Conservation (phyloP, 2,329 filamentous ascomycete genomes). For the Microdochium trichocladiopsis region DNA sequence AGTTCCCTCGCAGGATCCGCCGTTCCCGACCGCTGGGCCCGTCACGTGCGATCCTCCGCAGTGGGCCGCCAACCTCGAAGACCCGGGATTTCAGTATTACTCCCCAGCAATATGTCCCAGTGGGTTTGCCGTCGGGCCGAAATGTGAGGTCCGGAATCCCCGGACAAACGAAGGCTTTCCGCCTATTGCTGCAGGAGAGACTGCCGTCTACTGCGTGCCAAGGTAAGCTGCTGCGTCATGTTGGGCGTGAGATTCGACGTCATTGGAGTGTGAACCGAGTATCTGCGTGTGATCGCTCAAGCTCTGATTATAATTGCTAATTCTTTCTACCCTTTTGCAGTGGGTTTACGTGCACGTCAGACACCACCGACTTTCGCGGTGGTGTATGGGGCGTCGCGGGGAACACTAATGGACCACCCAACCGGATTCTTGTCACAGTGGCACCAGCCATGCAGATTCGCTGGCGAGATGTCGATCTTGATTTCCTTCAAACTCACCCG, state of each 20-base stretch:
- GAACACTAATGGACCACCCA: slow-evolving; percentile 7
- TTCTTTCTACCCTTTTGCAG: slow-evolving; percentile 8
- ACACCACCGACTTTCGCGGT: slow-evolving; percentile 29
- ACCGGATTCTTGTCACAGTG: slow-evolving; percentile 15
- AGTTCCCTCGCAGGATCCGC: slow-evolving; percentile 28
- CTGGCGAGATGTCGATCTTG: slow-evolving; percentile 25
- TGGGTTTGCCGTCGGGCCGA: slow-evolving; percentile 25
- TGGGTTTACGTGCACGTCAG: slow-evolving; percentile 30
- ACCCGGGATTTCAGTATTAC: slow-evolving; percentile 28
- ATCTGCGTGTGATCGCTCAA: no score
- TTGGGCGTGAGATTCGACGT: not conserved
- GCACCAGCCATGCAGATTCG: slow-evolving; percentile 31
- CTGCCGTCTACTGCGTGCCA: slow-evolving; percentile 21
- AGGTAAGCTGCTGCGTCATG: slow-evolving; percentile 14
- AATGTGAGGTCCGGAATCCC: slow-evolving; percentile 18
- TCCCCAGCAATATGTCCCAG: slow-evolving; percentile 30
- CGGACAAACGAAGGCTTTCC: slow-evolving; percentile 21
- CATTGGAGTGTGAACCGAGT: no score
- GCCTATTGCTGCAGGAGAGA: slow-evolving; percentile 18
- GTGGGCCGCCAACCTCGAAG: slow-evolving; percentile 25
- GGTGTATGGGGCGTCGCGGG: slow-evolving; percentile 27
- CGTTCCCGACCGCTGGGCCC: slow-evolving; percentile 23
- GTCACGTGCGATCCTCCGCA: slow-evolving; percentile 24
- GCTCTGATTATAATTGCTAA: no score
- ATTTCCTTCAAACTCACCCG: slow-evolving; percentile 26